These are phyloP conservation scores for Lotmaria passim DNA, from an alignment of 208 protist genomes.

Conservation along the genomic window DNA sequence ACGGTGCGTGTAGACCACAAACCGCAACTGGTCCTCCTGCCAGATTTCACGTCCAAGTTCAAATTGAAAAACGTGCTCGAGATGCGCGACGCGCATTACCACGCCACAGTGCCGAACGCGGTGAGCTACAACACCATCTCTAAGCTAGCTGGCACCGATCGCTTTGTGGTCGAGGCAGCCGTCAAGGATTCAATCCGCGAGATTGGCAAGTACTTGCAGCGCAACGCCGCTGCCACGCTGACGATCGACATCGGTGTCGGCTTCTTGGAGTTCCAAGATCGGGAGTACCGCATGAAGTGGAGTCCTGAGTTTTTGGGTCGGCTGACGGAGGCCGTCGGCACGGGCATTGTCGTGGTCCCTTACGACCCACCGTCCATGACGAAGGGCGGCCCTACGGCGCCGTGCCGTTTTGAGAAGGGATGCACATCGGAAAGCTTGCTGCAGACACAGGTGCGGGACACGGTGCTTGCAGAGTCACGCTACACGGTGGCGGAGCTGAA, in stretches of 20 bases:
- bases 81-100: constrained; percentile 82
- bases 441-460: constrained; percentile 40
- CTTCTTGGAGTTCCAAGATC: constrained; percentile 67
- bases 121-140: constrained; percentile 60
- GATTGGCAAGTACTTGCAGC: constrained; percentile 84
- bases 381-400: constrained; percentile 45
- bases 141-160: constrained; percentile 47
- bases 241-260: constrained; percentile 80
- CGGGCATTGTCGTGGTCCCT: constrained; percentile 45
- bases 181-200: constrained; percentile 81
- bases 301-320: constrained; percentile 49
- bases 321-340: constrained; percentile 42
- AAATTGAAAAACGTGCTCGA: constrained; percentile 77
- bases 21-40: constrained; percentile 81
- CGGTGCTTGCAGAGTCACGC: constrained; percentile 65
- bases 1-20: constrained; percentile 61
- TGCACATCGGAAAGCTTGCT: constrained; percentile 50
- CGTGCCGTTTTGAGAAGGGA: constrained; percentile 61
- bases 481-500: constrained; percentile 67
- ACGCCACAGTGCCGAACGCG: constrained; percentile 58
- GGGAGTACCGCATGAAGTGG: constrained; percentile 86
- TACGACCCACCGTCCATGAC: constrained; percentile 78
- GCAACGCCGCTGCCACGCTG: constrained; percentile 58
- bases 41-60: constrained; percentile 87
- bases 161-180: constrained; percentile 76